Evolutionary conservation across 352 stramenopile species (phyloP).

Genomic region (Pythium biforme): DNA sequence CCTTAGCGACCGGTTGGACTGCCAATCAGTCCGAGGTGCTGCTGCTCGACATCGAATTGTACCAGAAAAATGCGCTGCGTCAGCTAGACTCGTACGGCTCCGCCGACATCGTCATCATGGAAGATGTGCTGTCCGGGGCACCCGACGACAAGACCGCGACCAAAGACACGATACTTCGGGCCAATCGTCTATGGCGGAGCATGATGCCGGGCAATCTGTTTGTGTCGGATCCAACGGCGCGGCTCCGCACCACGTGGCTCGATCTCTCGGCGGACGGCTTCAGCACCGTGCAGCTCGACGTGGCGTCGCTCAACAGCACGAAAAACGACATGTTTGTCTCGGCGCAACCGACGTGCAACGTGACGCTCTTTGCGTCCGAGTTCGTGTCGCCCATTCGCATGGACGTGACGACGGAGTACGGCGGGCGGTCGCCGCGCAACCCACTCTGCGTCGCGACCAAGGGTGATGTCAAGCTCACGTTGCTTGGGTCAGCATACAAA

Average conservation of each 20-base stretch:
- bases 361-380: slow-evolving; percentile 1
- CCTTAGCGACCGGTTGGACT: not conserved
- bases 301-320: not conserved
- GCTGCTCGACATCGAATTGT: not conserved
- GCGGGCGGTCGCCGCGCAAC: not conserved
- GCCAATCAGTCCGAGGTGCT: not conserved
- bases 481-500: not conserved
- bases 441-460: not conserved
- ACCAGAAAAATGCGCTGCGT: not conserved
- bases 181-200: not conserved
- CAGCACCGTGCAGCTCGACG: not conserved
- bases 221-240: not conserved
- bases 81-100: not conserved
- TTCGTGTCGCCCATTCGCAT: not conserved
- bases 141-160: not conserved
- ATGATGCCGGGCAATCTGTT: not conserved
- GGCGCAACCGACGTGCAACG: not conserved
- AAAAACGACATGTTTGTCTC: not conserved
- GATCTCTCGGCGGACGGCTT: not conserved
- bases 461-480: not conserved
- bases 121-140: not conserved
- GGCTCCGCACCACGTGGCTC: not conserved
- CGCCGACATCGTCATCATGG: not conserved
- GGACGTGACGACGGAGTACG: not conserved
- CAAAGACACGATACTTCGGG: not conserved